Base-by-base conservation (phyloP, 139 green algal genomes). In the Limnomonas spitsbergensis region DNA sequence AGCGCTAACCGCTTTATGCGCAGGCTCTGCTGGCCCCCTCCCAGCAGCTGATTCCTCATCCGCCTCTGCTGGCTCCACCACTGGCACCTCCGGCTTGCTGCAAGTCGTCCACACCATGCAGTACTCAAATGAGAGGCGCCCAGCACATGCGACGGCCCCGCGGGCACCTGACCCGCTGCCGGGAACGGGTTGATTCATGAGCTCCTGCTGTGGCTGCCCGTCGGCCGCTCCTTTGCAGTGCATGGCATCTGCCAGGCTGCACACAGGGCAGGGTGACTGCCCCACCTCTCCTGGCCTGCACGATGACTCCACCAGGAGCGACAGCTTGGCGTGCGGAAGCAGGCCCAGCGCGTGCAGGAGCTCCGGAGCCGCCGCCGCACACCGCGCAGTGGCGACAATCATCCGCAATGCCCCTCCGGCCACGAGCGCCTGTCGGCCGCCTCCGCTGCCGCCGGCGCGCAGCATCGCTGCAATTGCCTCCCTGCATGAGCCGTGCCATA, bases 261-360 rank as follows among this genome's bases (percentile, higher is more conserved):
- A 56, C 38, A 61, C 70, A n/a, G n/a, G n/a, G n/a, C n/a, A n/a
- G n/a, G n/a, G n/a, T n/a, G n/a, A n/a, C n/a, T n/a, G n/a, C n/a
- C n/a, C n/a, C n/a, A n/a, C n/a, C n/a, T n/a, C n/a, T n/a, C n/a
- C n/a, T n/a, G n/a, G n/a, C n/a, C n/a, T n/a, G n/a, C n/a, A n/a
- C n/a, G n/a, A 24, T 78, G 31, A 40, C 6, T 69, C 40, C 35
- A 3, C 39, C 53, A 78, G 3, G n/a, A 70, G 76, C 0, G 34
- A 20, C 27, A 56, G 4, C 4, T 78, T 78, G 0, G 4, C 56
- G 2, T 42, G 42, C 0, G 83, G 78, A 29, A 85, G 66, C 24
- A 90, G 56, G 0, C 75, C 71, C 39, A 88, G 38, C 27, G 77
- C 39, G 20, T 69, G 27, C 34, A 90, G 67, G 36, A 90, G 38